Evolutionary conservation across 2,329 filamentous ascomycete genomes (phyloP).

Genomic region (Raffaelea deltoideospora): DNA sequence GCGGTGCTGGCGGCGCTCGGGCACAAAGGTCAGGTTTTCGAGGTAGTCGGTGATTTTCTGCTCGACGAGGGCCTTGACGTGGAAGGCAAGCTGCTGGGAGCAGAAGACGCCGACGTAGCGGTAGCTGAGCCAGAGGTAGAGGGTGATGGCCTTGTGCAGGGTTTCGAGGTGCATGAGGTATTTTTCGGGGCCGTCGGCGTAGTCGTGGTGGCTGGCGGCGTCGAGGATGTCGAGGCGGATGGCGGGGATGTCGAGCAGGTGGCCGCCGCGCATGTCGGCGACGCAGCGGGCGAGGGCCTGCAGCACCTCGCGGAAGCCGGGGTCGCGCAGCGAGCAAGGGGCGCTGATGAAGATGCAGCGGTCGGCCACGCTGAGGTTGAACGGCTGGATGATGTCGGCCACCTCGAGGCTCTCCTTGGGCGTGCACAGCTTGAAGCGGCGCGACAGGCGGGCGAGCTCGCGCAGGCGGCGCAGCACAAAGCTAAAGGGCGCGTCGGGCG

Average conservation of each 20-base stretch:
- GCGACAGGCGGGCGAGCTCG: conserved; percentile 48
- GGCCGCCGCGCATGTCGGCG: conserved; percentile 48
- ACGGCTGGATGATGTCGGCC: conserved; percentile 60
- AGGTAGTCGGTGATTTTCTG: conserved; percentile 54
- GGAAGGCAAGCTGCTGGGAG: conserved; percentile 59
- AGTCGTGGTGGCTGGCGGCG: conserved; percentile 32
- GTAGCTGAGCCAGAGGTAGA: conserved; percentile 90
- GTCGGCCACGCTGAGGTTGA: conserved; percentile 56
- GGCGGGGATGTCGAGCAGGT: conserved; percentile 54
- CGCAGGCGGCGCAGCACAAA: conserved; percentile 67
- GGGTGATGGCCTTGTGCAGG: conserved; percentile 67
- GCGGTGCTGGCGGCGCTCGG: conserved; percentile 15
- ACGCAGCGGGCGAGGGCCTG: conserved; percentile 54
- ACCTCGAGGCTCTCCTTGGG: conserved; percentile 48
- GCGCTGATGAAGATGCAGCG: conserved; percentile 61
- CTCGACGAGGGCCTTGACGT: conserved; percentile 67
- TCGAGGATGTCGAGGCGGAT: conserved; percentile 66
- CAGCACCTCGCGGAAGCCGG: conserved; percentile 32
- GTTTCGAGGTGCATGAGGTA: conserved; percentile 58
- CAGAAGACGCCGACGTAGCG: conserved; percentile 70
- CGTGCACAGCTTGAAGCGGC: conserved; percentile 55
- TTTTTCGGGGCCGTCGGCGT: conserved; percentile 22
- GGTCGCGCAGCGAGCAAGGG: conserved; percentile 45
- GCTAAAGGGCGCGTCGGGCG: conserved; percentile 62
- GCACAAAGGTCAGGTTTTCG: conserved; percentile 35